Base-by-base conservation (phyloP, 2,329 filamentous ascomycete species). In the Phaeosphaeria sp. region DNA sequence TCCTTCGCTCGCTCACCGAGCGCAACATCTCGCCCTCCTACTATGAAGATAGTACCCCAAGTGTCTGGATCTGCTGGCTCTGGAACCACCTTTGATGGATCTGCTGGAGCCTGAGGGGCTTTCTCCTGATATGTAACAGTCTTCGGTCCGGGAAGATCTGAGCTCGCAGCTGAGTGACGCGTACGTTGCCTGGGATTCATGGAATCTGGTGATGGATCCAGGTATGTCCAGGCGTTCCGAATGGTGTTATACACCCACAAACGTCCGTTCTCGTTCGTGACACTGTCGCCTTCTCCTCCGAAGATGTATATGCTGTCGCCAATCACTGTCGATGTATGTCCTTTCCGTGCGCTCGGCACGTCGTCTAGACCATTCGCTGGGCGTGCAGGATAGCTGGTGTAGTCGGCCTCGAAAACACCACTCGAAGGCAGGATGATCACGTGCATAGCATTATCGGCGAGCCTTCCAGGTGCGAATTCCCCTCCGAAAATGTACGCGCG, bases 401-500 rank as follows among this genome's bases (percentile, higher is more conserved):
- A 81, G 57, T 81, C 79, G 54, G 79, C 76, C 33, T 77, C 73
- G 33, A 76, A 71, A 2, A 80, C 74, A n/a, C 77, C 77, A 9
- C 77, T 76, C 13, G 78, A 76, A 0, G 84, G 82, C 1, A 87
- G 68, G 13, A 84, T 81, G 51, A 87, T 71, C 21, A 82, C 79
- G 63, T 86, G 82, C 49, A 87, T 79, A 52, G 81, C 79, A 66
- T 83, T 83, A 53, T 79, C 77, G 30, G 82, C 83, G 24, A 85
- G 74, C 40, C 56, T 76, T 59, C 59, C 77, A 66, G 42, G 67
- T 44, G 71, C 66, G 1, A 64, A 72, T 64, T 81, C 77, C 51
- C 84, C 84, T 6, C 84, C 84, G 60, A 86, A 86, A 52, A 87
- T 81, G 67, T 86, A 86, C 27, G 83, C 83, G 60, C 82, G 81